Base-by-base conservation (phyloP, 371 early-diverging fungal species). In the Mitosporidium daphniae region DNA sequence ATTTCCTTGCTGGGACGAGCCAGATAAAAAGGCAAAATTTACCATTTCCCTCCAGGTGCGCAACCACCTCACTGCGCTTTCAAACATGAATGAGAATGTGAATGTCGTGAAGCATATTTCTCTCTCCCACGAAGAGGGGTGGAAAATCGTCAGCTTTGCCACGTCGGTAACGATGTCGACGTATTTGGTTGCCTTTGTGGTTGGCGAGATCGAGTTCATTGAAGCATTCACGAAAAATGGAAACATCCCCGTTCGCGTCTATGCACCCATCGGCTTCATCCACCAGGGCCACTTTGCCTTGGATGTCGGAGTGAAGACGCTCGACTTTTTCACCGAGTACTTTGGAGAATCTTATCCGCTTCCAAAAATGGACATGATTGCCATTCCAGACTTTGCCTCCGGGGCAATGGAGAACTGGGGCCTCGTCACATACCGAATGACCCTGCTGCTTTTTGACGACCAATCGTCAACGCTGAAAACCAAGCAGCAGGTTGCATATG, bases 401-500 rank as follows among this genome's bases (percentile, higher is more conserved):
- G 70, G 70, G 8, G 57, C 55, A 18, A 53, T 54, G 53, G 42
- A 82, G 41, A 86, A 86, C 47, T 82, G 78, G 80, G 77, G 78
- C 8, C 40, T 89, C 17, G 60, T 84, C n/a, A 75, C 78, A 4
- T 89, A 61, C 45, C 53, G 91, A 23, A 61, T 53, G 24, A 50
- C 59, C 14, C 51, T 53, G 7, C 46, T 84, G 4, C 44, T 78
- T 4, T 57, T 52, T 31, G 58, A 63, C 29, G 55, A 55, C 25
- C 43, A 50, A 34, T 50, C 38, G 1, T 59, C 63, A 9, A 44
- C 59, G 18, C 42, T 56, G 21, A 42, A 36, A 7, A 38, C 51
- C 22, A 72, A 67, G 50, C 48, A 73, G 39, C 40, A 50, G 19
- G 54, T 73, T 20, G 74, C 74, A 1, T 62, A 62, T 27, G 61